These are phyloP conservation scores for Penicillium sp. DNA, from an alignment of 2,329 filamentous ascomycete genomes.

Conservation along the genomic window DNA sequence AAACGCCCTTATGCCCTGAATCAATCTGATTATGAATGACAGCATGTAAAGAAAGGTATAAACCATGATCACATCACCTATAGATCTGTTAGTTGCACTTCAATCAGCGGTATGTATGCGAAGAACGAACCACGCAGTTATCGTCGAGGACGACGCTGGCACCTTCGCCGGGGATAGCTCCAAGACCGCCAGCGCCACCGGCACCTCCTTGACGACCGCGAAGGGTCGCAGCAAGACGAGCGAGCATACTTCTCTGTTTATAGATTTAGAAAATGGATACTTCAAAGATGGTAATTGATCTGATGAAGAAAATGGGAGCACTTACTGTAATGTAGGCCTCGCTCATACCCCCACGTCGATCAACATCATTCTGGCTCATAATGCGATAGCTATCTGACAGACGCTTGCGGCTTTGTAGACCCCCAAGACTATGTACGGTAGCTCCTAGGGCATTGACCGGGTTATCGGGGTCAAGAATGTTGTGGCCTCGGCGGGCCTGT, in stretches of 20 bases:
- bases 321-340: constrained; percentile 58
- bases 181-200: constrained; percentile 20
- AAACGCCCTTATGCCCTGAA: background rate
- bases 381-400: constrained; percentile 62
- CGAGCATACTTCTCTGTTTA: constrained; percentile 48
- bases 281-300: background rate
- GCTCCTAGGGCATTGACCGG: constrained; percentile 35
- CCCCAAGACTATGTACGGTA: constrained; percentile 33
- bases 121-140: constrained; percentile 39
- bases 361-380: constrained; percentile 60
- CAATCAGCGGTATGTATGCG: background rate
- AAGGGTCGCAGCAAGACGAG: constrained; percentile 43
- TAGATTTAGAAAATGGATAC: constrained; percentile 9
- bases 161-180: constrained; percentile 29
- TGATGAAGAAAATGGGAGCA: background rate
- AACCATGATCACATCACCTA: constrained; percentile 32
- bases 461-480: constrained; percentile 53
- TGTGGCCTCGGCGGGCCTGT: constrained; percentile 56
- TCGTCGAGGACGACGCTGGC: constrained; percentile 43
- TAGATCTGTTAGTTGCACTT: constrained; percentile 8
- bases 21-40: constrained; percentile 5
- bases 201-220: constrained; percentile 34
- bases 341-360: constrained; percentile 56
- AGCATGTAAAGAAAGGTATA: background rate
- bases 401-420: constrained; percentile 56